Evolutionary conservation across 2,329 filamentous ascomycete genomes (phyloP).

Genomic region (Epichloe baconii): DNA sequence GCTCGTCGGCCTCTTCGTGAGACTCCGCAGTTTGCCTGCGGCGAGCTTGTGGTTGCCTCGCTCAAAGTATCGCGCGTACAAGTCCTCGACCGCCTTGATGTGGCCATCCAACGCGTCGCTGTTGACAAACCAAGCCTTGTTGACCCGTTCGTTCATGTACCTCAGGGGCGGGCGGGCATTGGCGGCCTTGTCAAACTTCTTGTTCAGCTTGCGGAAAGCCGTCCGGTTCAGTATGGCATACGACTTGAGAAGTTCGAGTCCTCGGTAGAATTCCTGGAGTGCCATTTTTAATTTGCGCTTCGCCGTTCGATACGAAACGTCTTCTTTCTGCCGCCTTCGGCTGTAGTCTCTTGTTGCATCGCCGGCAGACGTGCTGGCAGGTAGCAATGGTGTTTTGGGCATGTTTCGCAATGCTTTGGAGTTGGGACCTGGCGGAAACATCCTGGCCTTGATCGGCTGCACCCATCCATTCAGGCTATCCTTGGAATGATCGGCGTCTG

Average conservation of each 20-base stretch:
- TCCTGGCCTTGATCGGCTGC: conserved; percentile 38
- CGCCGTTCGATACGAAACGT: conserved; percentile 73
- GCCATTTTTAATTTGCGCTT: conserved; percentile 88
- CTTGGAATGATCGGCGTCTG: conserved; percentile 13
- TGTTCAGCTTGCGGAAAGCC: conserved; percentile 94
- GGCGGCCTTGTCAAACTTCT: conserved; percentile 92
- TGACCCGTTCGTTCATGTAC: conserved; percentile 87
- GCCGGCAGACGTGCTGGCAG: conserved; percentile 11
- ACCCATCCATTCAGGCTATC: conserved; percentile 29
- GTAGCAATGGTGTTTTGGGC: conserved; percentile 34
- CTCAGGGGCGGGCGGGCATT: conserved; percentile 63
- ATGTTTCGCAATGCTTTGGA: conserved; percentile 45
- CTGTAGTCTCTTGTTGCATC: conserved; percentile 36
- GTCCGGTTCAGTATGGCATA: conserved; percentile 84
- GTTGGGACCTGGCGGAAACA: conserved; percentile 46
- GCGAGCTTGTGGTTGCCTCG: conserved; percentile 87
- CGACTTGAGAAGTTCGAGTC: conserved; percentile 80
- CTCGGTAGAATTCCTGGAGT: conserved; percentile 84
- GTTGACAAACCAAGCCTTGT: conserved; percentile 80
- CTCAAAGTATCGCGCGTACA: conserved; percentile 93
- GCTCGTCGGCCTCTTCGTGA: conserved; percentile 44
- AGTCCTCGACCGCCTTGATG: conserved; percentile 70
- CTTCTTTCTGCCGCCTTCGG: conserved; percentile 30
- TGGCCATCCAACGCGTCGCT: conserved; percentile 74
- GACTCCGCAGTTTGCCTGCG: conserved; percentile 69